A percentile compares a stretch with the other conserved stretches of the same genome.
Evolutionary conservation across 208 protist species (phyloP).

Genomic region (Wallacemonas rigidus): DNA sequence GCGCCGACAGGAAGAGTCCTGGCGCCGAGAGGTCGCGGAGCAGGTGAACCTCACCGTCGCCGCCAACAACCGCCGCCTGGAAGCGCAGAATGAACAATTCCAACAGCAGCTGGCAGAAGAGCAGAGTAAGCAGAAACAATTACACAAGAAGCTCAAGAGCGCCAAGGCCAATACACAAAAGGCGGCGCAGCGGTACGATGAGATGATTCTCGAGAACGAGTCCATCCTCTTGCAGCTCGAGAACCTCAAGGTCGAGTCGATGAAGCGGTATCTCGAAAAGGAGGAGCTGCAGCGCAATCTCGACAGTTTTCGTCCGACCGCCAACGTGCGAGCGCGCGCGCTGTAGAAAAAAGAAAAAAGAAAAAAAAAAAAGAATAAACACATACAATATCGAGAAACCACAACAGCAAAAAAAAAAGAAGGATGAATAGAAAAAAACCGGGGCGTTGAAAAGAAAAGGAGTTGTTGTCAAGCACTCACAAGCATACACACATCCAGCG

Average conservation of each 20-base stretch:
- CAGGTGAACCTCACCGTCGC: constrained; percentile 79
- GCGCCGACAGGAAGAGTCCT: constrained; percentile 72
- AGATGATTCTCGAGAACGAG: constrained; percentile 93
- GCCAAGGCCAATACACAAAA: constrained; percentile 80
- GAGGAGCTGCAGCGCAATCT: constrained; percentile 79
- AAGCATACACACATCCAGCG: neutral
- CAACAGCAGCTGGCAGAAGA: constrained; percentile 80
- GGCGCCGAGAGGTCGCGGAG: constrained; percentile 66
- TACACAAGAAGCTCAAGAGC: constrained; percentile 88
- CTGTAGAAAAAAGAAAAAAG: neutral
- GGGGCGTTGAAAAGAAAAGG: neutral
- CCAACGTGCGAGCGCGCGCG: constrained; percentile 27
- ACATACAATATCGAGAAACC: neutral
- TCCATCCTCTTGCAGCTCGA: constrained; percentile 78
- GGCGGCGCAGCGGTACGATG: constrained; percentile 88
- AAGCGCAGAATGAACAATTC: constrained; percentile 79
- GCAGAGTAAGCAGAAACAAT: constrained; percentile 73
- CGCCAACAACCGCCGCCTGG: constrained; percentile 83
- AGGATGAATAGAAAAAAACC: neutral
- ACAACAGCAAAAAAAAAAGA: neutral
- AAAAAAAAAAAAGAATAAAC: neutral
- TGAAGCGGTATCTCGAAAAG: constrained; percentile 88
- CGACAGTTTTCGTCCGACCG: constrained; percentile 54
- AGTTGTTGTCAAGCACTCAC: neutral
- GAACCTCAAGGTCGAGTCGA: constrained; percentile 91